These are phyloP conservation scores for Angophora floribunda DNA, from an alignment of 345 rosid genomes.

Conservation along the genomic window DNA sequence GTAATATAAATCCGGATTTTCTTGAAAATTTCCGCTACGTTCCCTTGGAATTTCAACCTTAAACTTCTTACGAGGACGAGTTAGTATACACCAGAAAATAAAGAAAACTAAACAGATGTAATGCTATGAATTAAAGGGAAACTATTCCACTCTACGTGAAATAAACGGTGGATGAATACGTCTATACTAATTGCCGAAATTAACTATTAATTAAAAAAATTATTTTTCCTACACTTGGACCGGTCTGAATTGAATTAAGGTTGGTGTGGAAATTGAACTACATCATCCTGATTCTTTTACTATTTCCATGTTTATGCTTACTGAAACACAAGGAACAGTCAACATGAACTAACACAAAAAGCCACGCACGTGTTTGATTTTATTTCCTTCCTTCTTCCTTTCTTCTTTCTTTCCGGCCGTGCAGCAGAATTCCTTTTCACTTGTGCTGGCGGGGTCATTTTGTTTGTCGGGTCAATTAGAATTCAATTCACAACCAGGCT, in stretches of 20 bases:
- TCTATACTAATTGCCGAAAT: not conserved
- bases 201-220: no score
- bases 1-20: not conserved
- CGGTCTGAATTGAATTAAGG: not conserved
- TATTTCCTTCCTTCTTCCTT: not conserved
- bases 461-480: fast-evolving
- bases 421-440: fast-evolving
- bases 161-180: not conserved
- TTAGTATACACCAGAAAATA: not conserved
- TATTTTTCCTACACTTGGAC: not conserved
- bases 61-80: not conserved
- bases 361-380: not conserved
- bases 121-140: not conserved
- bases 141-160: not conserved
- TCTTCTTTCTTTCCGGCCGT: not conserved
- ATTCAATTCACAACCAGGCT: not conserved
- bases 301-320: not conserved
- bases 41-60: not conserved
- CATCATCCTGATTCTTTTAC: not conserved
- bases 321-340: not conserved
- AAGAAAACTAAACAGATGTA: not conserved
- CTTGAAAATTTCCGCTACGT: not conserved
- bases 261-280: not conserved
- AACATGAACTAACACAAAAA: not conserved
- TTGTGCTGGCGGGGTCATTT: no score